phyloP scores from a whole-genome alignment of 208 protist species.

The Crithidia sp. region DNA sequence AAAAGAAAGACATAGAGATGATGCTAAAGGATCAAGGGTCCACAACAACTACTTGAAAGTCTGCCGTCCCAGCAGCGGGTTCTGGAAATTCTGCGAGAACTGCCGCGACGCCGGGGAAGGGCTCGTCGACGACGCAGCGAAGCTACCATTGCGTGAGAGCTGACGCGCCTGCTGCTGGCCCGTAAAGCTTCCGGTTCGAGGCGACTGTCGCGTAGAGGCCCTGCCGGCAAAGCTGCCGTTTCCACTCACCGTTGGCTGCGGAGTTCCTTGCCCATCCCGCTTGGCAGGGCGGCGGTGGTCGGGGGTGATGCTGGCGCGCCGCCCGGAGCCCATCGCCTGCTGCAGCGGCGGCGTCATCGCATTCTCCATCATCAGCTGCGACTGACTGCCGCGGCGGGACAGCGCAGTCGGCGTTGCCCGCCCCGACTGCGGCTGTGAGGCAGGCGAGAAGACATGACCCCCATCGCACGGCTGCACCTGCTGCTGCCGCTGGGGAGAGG shows the following conservation, averaged over 20 bases:
- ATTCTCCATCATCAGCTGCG: background rate
- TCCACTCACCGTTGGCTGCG: background rate
- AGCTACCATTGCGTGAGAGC: background rate
- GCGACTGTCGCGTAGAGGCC: background rate
- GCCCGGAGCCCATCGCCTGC: background rate
- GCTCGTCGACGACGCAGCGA: background rate
- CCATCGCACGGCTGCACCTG: background rate
- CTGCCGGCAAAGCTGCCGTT: background rate
- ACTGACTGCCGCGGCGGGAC: constrained; percentile 2
- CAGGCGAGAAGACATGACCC: background rate
- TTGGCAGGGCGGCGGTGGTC: constrained; percentile 8
- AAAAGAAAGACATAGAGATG: constrained; percentile 11
- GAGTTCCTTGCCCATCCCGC: background rate
- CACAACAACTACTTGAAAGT: constrained; percentile 6
- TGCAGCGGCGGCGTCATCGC: background rate
- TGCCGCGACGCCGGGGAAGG: background rate
- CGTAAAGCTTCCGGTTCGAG: background rate
- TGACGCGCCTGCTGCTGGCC: background rate
- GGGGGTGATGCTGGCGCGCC: background rate
- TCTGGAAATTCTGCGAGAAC: constrained; percentile 8
- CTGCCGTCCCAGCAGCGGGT: constrained; percentile 35
- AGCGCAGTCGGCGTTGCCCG: background rate
- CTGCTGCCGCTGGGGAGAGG: background rate
- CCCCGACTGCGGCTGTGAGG: background rate
- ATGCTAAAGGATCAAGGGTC: background rate